Evolutionary conservation across 345 rosid genomes (phyloP), one percentile per base, ranked within the genome.

Genomic region (Passiflora organensis): DNA sequence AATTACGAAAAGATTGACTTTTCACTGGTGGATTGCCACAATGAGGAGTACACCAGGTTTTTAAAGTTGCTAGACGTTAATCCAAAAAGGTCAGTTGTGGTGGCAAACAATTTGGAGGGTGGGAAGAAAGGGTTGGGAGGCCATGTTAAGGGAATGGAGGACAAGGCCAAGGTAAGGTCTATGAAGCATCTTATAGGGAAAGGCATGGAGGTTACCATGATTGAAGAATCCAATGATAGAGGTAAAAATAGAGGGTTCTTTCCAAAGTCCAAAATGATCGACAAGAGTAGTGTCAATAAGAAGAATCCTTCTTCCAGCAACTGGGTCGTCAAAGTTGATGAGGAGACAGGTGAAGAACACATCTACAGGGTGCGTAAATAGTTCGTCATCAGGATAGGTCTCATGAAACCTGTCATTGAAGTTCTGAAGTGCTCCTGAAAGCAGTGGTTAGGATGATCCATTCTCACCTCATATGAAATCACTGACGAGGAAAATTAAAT

Each of bases 331-430:
- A 68, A 46, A 51, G 65, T 65, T 48, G 80, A 79, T 14, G 67
- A 70, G 32, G 52, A 62, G 55, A 79, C 72, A 43, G 84, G 80
- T 4, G 84, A 76, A 64, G 80, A 76, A 63, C 83, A 79, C 58
- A 73, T 79, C 20, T 72, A 64, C 14, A 70, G 80, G 63, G 54
- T 73, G 58, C 78, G 66, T 24, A 59, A 70, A 39, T 48, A 39
- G 20, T 2, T 28, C 8, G 34, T 28, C 34, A 28, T 28, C 34
- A 28, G 34, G 34, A n/a, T n/a, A n/a, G n/a, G 34, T 28, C 8
- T 3, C 34, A 28, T 28, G 34, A 28, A 28, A 28, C 34, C 34
- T 28, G 34, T 28, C 34, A 28, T 28, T 8, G 5, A 28, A 28
- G 34, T 28, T 28, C 3, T 28, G 3, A 8, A 3, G 8, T 3